These are phyloP conservation scores for Chytridium lagenaria DNA, from an alignment of 371 early-diverging fungal species.

Conservation along the genomic window DNA sequence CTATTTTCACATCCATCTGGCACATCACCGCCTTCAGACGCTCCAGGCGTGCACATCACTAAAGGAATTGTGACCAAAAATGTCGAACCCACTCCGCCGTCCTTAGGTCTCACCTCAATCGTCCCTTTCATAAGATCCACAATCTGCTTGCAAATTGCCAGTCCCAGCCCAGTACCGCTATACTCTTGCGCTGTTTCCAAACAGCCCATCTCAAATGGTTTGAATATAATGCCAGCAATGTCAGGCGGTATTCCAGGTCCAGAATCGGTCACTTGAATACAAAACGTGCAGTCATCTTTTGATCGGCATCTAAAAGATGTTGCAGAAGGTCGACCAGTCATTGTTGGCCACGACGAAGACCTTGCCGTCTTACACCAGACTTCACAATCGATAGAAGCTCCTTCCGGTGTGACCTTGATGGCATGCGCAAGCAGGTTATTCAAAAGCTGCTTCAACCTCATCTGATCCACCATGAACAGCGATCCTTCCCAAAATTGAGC, in stretches of 20 bases:
- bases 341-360: not conserved
- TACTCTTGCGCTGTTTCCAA: slow-evolving; percentile 61
- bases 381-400: not conserved
- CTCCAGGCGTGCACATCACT: too few species aligned
- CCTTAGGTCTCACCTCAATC: slow-evolving; percentile 50
- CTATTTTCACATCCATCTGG: too few species aligned
- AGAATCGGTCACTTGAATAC: too few species aligned
- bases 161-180: slow-evolving; percentile 86
- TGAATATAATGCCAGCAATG: too few species aligned
- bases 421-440: slow-evolving; percentile 35
- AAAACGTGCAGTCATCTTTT: too few species aligned
- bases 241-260: too few species aligned
- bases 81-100: too few species aligned
- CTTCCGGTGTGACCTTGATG: slow-evolving; percentile 27
- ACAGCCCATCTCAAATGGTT: not conserved
- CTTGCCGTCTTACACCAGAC: not conserved
- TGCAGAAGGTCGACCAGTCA: not conserved
- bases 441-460: slow-evolving; percentile 26
- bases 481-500: slow-evolving; percentile 18
- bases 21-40: too few species aligned
- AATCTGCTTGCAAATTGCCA: slow-evolving; percentile 70
- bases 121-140: slow-evolving; percentile 80
- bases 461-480: slow-evolving; percentile 27
- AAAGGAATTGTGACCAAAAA: too few species aligned
- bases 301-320: not conserved